These are phyloP conservation scores for Boletus subparvulus DNA, from an alignment of 768 basidiomycete genomes.

Conservation along the genomic window DNA sequence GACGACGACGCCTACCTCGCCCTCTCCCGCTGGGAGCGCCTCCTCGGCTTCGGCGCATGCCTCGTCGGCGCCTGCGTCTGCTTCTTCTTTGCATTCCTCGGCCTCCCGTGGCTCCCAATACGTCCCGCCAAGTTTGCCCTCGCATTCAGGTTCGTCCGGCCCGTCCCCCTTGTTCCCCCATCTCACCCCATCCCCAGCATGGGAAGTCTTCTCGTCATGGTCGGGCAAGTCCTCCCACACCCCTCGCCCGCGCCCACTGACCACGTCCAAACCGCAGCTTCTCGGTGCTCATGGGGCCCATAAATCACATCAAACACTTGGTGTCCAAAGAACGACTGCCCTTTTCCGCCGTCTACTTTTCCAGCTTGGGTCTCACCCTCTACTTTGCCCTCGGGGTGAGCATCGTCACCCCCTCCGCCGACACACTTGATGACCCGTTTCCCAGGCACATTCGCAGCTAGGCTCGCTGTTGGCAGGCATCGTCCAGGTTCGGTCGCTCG, in stretches of 20 bases:
- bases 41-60: constrained; percentile 90
- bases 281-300: constrained; percentile 82
- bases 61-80: constrained; percentile 89
- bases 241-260: background rate
- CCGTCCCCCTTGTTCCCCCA: background rate
- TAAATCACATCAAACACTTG: constrained; percentile 90
- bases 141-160: constrained; percentile 62
- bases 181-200: constrained; percentile 40
- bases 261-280: constrained; percentile 45
- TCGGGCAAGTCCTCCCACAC: constrained; percentile 57
- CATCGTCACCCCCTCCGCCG: background rate
- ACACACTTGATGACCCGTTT: background rate
- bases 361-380: constrained; percentile 80
- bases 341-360: constrained; percentile 81
- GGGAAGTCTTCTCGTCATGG: constrained; percentile 93
- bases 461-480: constrained; percentile 82
- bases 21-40: constrained; percentile 88
- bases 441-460: constrained; percentile 77
- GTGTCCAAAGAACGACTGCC: constrained; percentile 80
- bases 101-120: constrained; percentile 61
- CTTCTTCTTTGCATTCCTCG: constrained; percentile 89
- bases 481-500: constrained; percentile 56
- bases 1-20: constrained; percentile 97
- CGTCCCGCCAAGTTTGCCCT: constrained; percentile 91
- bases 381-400: constrained; percentile 87